Base-by-base conservation (phyloP, 306 rosid genomes). In the Begonia loranthoides region DNA sequence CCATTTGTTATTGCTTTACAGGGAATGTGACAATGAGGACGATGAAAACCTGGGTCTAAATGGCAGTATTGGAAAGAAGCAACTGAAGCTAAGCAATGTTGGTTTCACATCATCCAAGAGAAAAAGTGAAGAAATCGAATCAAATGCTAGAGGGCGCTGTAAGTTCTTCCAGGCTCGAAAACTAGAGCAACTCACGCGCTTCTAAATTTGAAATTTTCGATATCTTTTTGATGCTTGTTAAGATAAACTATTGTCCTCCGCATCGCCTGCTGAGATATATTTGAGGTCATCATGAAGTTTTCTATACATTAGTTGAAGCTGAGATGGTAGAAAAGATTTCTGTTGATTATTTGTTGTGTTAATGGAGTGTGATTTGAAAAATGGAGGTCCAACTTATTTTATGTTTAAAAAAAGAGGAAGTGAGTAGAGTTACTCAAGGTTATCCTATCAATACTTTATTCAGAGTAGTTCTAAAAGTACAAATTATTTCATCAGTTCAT, bases 61-160 rank as follows among this genome's bases (percentile, higher is more conserved):
- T 54, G 59, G 15, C 39, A 56, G 54, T 43, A 53, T 51, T 58
- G 82, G 84, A 21, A 84, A 84, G 75, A 70, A 81, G 55, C 96
- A 88, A 63, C 16, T 75, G 66, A 89, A 76, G 64, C 58, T 89
- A 62, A 79, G 88, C 60, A 75, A 70, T 53, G 76, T 79, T 54
- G 95, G 97, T 55, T 73, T 84, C 63, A 73, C 76, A 45, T 19
- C 79, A 66, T 63, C 93, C 68, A 89, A 89, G 72, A 76, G 55
- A 68, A 84, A 73, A 79, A 84, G 77, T 62, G 95, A 84, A 73
- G 97, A 89, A 69, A 73, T 73, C 57, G 90, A 79, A 82, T 89
- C 95, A 65, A 84, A 77, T 70, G 84, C 84, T 58, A 89, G 79
- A 66, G 90, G 97, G 12, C 89, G 86, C 50, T 63, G 76, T 73